phyloP scores from a whole-genome alignment of 192 early-diverging fungal genomes.

The Podila epicladia region DNA sequence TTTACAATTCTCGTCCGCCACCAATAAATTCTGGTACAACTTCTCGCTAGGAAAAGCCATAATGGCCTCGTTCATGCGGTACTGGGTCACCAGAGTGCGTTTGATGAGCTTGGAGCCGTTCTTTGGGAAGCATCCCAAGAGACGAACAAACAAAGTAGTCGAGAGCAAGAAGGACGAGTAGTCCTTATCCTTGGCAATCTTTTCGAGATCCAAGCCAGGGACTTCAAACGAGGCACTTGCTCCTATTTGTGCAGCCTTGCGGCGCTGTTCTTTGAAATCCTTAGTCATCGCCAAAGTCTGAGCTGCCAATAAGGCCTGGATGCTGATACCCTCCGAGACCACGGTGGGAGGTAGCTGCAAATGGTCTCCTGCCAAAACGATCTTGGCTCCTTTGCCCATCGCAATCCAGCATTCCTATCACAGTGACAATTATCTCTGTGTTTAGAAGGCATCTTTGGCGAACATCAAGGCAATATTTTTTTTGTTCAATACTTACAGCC shows the following conservation, averaged over 20 bases:
- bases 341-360: conserved; percentile 90
- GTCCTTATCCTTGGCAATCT: conserved; percentile 34
- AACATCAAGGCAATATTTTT: neutral
- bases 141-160: conserved; percentile 83
- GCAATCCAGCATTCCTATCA: conserved; percentile 91
- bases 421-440: neutral
- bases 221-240: conserved; percentile 42
- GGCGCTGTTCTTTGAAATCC: conserved; percentile 28
- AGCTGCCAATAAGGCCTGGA: conserved; percentile 12
- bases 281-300: conserved; percentile 26
- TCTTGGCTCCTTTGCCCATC: conserved; percentile 71
- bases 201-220: conserved; percentile 21
- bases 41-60: conserved; percentile 76
- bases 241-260: conserved; percentile 16
- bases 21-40: conserved; percentile 77
- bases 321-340: conserved; percentile 62
- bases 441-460: neutral
- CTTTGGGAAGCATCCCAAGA: conserved; percentile 63
- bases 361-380: conserved; percentile 91
- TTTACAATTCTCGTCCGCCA: conserved; percentile 70
- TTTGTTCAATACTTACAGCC: conserved; percentile 33
- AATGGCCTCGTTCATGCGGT: conserved; percentile 88
- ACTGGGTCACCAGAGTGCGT: conserved; percentile 82
- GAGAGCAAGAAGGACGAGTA: conserved; percentile 49
- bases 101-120: conserved; percentile 63